These are phyloP conservation scores for Coniferiporia weirii DNA, from an alignment of 1,284 basidiomycete genomes.

Conservation along the genomic window DNA sequence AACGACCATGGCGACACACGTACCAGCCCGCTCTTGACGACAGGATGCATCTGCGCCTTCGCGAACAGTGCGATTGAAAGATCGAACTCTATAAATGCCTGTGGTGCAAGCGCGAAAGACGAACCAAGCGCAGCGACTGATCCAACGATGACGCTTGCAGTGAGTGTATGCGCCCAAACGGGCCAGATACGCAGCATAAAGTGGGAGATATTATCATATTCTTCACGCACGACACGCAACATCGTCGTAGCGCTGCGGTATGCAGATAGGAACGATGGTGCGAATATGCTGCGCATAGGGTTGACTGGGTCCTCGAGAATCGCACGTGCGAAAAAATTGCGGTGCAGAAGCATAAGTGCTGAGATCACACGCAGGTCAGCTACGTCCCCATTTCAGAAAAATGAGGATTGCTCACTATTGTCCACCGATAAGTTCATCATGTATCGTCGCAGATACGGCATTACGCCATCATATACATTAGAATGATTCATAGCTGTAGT, in stretches of 20 bases:
- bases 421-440: slow-evolving; percentile 3
- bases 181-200: slow-evolving; percentile 14
- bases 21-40: slow-evolving; percentile 9
- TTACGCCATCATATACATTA: background rate
- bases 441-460: background rate
- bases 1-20: background rate
- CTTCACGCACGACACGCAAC: slow-evolving; percentile 1
- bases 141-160: slow-evolving; percentile 18
- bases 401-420: background rate
- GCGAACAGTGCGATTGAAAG: slow-evolving; percentile 20
- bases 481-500: background rate
- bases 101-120: slow-evolving; percentile 14
- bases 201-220: background rate
- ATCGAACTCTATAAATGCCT: slow-evolving; percentile 21
- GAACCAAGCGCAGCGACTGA: slow-evolving; percentile 20
- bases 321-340: slow-evolving; percentile 20
- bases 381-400: background rate
- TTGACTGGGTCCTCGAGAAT: slow-evolving; percentile 18
- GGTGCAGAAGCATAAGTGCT: slow-evolving; percentile 15
- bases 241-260: slow-evolving; percentile 17
- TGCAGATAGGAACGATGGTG: slow-evolving; percentile 20
- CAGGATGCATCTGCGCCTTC: slow-evolving; percentile 17
- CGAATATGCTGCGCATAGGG: slow-evolving; percentile 19
- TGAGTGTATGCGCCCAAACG: slow-evolving; percentile 7
- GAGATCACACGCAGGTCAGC: background rate